phyloP scores from a whole-genome alignment of 2,329 filamentous ascomycete genomes.

The Hypocrella siamensis region DNA sequence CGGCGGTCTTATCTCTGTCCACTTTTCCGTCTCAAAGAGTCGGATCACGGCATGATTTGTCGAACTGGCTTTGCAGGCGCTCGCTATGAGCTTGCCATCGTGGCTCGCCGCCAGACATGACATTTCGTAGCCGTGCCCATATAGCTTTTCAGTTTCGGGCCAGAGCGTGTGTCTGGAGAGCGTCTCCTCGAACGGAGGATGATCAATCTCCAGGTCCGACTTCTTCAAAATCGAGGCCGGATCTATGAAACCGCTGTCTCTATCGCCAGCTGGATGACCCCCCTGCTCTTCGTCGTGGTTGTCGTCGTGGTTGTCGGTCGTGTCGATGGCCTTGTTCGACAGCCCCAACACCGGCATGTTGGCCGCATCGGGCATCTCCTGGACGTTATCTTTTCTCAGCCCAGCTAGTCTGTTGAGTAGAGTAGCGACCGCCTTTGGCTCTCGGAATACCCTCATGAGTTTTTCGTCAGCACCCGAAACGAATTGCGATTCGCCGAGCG shows the following conservation, averaged over 20 bases:
- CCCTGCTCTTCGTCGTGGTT: too few species aligned
- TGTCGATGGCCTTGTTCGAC: conserved; percentile 82
- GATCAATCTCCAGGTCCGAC: conserved; percentile 47
- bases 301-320: conserved; percentile 32
- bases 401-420: conserved; percentile 55
- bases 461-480: conserved; percentile 96
- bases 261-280: conserved; percentile 25
- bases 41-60: conserved; percentile 90
- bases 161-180: conserved; percentile 82
- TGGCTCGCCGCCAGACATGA: conserved; percentile 69
- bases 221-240: conserved; percentile 39
- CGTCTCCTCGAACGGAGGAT: conserved; percentile 79
- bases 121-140: conserved; percentile 95
- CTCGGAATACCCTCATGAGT: conserved; percentile 85
- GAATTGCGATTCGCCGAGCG: conserved; percentile 58
- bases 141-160: conserved; percentile 93
- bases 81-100: conserved; percentile 64
- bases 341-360: conserved; percentile 90
- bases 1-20: conserved; percentile 76
- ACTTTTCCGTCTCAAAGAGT: conserved; percentile 71
- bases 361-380: conserved; percentile 64
- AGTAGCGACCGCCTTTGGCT: conserved; percentile 68
- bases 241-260: conserved; percentile 37
- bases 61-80: conserved; percentile 83
- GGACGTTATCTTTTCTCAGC: conserved; percentile 26